These are phyloP conservation scores for Botrytis medusae DNA, from an alignment of 2,329 filamentous ascomycete genomes.

Conservation along the genomic window DNA sequence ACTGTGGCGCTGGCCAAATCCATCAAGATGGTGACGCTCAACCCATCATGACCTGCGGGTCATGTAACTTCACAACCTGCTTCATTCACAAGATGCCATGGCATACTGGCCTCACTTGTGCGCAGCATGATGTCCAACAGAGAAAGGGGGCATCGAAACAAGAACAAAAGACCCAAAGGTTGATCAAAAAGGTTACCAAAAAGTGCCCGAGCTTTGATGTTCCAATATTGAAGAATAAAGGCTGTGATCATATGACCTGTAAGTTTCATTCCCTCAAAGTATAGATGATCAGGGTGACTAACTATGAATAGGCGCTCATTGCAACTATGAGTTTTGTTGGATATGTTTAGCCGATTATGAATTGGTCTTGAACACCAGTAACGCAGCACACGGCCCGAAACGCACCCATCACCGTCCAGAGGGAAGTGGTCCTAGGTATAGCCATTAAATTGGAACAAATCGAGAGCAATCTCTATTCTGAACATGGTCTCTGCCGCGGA, in stretches of 20 bases:
- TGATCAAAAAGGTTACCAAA: conserved; percentile 19
- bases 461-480: no score
- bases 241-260: conserved; percentile 33
- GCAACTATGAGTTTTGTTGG: conserved; percentile 10
- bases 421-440: no score
- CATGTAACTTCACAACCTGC: conserved; percentile 46
- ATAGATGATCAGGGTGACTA: background rate
- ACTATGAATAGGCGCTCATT: background rate
- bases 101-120: conserved; percentile 45
- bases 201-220: conserved; percentile 23
- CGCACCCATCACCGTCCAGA: no score
- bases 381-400: no score
- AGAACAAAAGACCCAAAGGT: conserved; percentile 20
- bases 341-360: background rate
- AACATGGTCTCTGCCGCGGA: no score
- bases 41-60: conserved; percentile 46
- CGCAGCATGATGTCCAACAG: conserved; percentile 32
- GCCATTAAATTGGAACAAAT: no score
- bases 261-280: background rate
- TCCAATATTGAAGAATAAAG: conserved; percentile 21
- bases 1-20: conserved; percentile 54
- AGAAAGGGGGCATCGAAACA: conserved; percentile 19
- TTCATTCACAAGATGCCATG: conserved; percentile 46
- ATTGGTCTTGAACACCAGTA: background rate
- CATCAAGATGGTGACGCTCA: conserved; percentile 45